Base-by-base conservation (phyloP, 2,329 filamentous ascomycete species). In the Sclerotinia subarctica region DNA sequence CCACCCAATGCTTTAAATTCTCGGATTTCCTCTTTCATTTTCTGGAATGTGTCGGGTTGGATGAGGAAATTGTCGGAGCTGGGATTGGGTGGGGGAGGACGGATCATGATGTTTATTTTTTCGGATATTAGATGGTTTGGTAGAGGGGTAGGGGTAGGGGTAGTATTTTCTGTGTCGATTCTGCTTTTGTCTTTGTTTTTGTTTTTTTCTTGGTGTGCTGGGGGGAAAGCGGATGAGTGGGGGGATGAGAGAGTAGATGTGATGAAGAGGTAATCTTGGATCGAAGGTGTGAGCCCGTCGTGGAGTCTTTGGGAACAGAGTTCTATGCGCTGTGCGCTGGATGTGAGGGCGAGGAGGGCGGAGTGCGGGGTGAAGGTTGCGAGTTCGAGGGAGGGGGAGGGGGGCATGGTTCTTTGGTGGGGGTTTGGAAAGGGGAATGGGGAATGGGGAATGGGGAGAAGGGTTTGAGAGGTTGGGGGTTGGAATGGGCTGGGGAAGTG, bases 281-380 rank as follows among this genome's bases (percentile, higher is more conserved):
- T 6, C 69, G 54, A 2, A 57, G 49, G 81, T 2, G 83, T 82
- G 21, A 79, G 77, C 10, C 82, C 82, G 66, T 81, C 83, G 19
- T 75, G 73, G 6, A 74, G 65, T 60, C 79, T 78, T 32, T 79
- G 70, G 29, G 77, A 76, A 71, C 82, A 84, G 7, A 85, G 81
- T 74, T 86, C 84, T 64, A 86, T 82, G 0, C 84, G 79, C 72
- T 82, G 77, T 4, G 83, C 84, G 13, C 82, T 82, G 35, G 77
- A 73, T 3, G 70, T 51, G 8, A 76, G 76, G 13, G 84, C 84
- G 21, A 76, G 68, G 5, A 82, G 67, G 2, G 81, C 82, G 0
- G 82, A 84, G 10, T 73, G 19, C 10, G 73, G 54, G 57, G 77
- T 81, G 76, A 85, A 85, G 70, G 80, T 82, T 15, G 82, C 82